Evolutionary conservation across 2,329 filamentous ascomycete genomes (phyloP).

Genomic region (Fusarium musae): DNA sequence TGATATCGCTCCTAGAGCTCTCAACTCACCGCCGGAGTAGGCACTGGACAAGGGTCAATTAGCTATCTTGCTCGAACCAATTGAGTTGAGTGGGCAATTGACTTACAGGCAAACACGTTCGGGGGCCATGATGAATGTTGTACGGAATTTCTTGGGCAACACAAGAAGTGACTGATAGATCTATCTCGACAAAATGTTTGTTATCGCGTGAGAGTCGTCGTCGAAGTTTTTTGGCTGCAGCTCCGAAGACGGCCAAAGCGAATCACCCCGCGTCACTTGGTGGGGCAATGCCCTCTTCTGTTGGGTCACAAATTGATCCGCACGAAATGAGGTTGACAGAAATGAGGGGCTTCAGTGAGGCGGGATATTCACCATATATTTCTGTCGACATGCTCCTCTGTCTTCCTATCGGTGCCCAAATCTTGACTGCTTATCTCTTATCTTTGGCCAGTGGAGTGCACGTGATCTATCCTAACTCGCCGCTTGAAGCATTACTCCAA

Average conservation of each 20-base stretch:
- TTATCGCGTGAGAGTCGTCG: background rate
- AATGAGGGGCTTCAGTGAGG: background rate
- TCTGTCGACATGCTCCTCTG: background rate
- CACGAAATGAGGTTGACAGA: background rate
- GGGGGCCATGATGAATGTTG: constrained; percentile 16
- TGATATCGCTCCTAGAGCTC: background rate
- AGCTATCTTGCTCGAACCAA: background rate
- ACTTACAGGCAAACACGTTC: constrained; percentile 42
- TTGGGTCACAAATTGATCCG: background rate
- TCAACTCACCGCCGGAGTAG: constrained; percentile 38
- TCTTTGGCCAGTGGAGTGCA: background rate
- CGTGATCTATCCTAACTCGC: background rate
- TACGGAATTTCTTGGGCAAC: background rate
- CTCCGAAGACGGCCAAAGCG: background rate
- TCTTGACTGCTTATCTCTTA: background rate
- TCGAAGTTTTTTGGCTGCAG: background rate
- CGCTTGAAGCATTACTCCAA: background rate
- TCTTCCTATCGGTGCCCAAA: background rate
- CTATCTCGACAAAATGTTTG: background rate
- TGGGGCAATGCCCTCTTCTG: background rate
- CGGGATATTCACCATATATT: background rate
- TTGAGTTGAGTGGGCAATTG: background rate
- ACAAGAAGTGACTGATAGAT: background rate
- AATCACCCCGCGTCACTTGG: background rate
- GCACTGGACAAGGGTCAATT: constrained; percentile 30